A percentile compares a stretch with the other conserved stretches of the same genome.
phyloP scores from a whole-genome alignment of 306 rosid species.

The Vicia faba region DNA sequence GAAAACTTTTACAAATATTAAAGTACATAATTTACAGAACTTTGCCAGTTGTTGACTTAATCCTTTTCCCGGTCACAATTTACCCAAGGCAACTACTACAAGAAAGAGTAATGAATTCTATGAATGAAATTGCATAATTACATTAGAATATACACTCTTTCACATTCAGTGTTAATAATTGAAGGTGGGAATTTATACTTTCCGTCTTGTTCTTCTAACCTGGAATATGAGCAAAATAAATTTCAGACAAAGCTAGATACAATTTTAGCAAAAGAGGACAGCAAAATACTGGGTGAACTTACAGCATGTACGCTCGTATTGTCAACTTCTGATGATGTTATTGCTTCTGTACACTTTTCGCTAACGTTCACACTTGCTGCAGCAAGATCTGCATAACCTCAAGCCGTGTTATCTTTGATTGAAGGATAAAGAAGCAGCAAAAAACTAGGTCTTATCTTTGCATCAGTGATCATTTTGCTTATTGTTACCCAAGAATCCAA shows the following conservation, averaged over 20 bases:
- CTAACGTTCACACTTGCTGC: constrained; percentile 43
- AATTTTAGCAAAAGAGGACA: constrained; percentile 2
- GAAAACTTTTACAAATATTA: no score
- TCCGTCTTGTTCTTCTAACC: constrained; percentile 39
- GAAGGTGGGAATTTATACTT: constrained; percentile 28
- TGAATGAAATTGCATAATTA: constrained; percentile 1
- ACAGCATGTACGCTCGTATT: constrained; percentile 39
- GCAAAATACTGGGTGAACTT: constrained; percentile 32
- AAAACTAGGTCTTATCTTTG: constrained; percentile 17
- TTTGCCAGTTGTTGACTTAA: background rate
- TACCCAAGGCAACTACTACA: background rate
- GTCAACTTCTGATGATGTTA: constrained; percentile 58
- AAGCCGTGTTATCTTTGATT: constrained; percentile 9
- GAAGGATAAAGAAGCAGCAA: constrained; percentile 15
- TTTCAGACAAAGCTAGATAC: constrained; percentile 27
- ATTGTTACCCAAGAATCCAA: constrained; percentile 10
- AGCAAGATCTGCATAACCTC: constrained; percentile 34
- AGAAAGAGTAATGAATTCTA: background rate
- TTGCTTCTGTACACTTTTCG: constrained; percentile 41
- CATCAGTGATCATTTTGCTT: constrained; percentile 22
- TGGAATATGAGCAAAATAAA: constrained; percentile 32
- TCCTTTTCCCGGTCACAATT: constrained; percentile 9
- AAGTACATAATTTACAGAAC: constrained; percentile 30
- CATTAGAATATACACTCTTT: background rate
- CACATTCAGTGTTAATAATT: background rate